These are phyloP conservation scores for Candida namnaoensis DNA, from an alignment of 805 yeast species.

Conservation along the genomic window DNA sequence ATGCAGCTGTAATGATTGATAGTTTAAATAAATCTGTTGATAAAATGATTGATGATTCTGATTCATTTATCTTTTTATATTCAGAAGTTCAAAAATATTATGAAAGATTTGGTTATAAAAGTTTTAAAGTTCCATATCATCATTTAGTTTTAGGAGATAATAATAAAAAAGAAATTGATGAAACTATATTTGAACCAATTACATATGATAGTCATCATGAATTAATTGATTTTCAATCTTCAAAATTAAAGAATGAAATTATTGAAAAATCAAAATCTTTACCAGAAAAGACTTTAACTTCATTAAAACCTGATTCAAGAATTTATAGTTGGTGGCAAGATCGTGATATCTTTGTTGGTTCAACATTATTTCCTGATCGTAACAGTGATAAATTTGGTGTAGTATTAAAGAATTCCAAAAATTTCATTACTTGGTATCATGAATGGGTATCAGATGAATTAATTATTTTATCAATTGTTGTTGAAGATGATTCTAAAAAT, in stretches of 20 bases:
- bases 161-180: constrained; percentile 2
- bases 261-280: constrained; percentile 8
- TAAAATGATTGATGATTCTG: constrained; percentile 21
- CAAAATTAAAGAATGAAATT: constrained; percentile 12
- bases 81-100: constrained; percentile 71
- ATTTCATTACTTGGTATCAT: constrained; percentile 37
- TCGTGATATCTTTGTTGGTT: constrained; percentile 27
- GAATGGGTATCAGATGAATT: constrained; percentile 27
- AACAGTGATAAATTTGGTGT: constrained; percentile 20
- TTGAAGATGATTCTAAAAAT: constrained; percentile 6
- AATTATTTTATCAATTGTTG: constrained; percentile 12
- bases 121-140: constrained; percentile 28
- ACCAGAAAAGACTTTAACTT: constrained; percentile 16
- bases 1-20: constrained; percentile 40
- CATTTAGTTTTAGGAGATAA: constrained; percentile 9
- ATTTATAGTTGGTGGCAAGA: constrained; percentile 34
- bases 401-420: constrained; percentile 13
- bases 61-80: constrained; percentile 40
- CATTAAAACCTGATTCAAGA: constrained; percentile 26
- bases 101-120: constrained; percentile 50
- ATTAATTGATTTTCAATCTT: constrained; percentile 19
- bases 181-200: constrained; percentile 13
- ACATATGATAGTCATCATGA: constrained; percentile 22
- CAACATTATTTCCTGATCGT: constrained; percentile 10
- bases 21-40: constrained; percentile 15